Evolutionary conservation across 257 asterid species (phyloP).

Genomic region (Penstemon davidsonii): DNA sequence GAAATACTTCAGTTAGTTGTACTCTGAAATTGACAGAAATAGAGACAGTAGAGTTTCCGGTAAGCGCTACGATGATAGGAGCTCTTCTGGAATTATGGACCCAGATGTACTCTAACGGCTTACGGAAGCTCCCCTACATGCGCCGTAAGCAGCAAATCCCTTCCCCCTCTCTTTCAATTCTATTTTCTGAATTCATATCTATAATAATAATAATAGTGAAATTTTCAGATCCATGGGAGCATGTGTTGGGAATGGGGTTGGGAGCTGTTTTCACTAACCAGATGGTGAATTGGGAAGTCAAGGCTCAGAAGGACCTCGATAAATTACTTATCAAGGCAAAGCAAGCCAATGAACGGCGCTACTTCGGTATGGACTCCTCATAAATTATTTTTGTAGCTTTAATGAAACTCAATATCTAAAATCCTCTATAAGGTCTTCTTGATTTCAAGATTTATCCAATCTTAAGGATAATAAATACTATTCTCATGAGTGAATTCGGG

Average conservation of each 20-base stretch:
- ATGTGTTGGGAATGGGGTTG: constrained; percentile 90
- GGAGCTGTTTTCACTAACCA: constrained; percentile 82
- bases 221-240: constrained; percentile 97
- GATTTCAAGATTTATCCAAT: neutral
- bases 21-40: neutral
- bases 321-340: constrained; percentile 76
- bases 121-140: constrained; percentile 97
- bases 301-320: constrained; percentile 81
- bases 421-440: no score
- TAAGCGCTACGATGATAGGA: constrained; percentile 81
- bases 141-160: constrained; percentile 61
- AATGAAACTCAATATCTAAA: neutral
- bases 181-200: neutral
- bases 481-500: neutral
- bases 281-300: constrained; percentile 80
- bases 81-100: constrained; percentile 82
- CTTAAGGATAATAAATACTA: neutral
- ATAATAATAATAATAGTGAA: neutral
- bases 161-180: neutral
- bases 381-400: neutral
- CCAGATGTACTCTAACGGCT: constrained; percentile 98
- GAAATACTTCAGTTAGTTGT: no score
- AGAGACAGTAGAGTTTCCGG: constrained; percentile 53
- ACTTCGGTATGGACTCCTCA: constrained; percentile 54
- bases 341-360: constrained; percentile 90